Base-by-base conservation (phyloP, 148 eudicot species). In the Rhododendron simsii region DNA sequence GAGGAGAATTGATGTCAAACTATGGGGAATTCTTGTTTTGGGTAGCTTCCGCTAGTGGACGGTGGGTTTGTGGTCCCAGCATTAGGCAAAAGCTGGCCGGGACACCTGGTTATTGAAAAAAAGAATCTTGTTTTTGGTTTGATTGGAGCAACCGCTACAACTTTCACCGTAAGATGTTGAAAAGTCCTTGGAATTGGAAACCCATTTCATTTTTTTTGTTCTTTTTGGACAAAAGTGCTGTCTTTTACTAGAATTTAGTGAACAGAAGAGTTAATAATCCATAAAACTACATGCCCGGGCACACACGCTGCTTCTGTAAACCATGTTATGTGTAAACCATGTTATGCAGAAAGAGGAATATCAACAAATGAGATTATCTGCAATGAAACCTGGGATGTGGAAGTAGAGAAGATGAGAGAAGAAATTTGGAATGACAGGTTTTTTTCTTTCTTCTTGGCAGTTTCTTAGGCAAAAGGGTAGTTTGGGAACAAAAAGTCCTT, bases 61-160 rank as follows among this genome's bases (percentile, higher is more conserved):
- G 21, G 61, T 16, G 61, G 21, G 61, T 55, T 16, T 16, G 16
- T 55, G 61, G 10, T 16, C 20, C 61, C 21, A 55, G 20, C 20
- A 16, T 16, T 55, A 18, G 21, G 50, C 50, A 47, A 47, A 47
- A 53, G 57, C 4, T 53, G 57, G 57, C 16, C 18, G 5, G 5
- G 16, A 53, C 16, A 15, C 57, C 5, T 53, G 18, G 20, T 53
- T 53, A 53, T 53, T 15, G 16, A 15, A 53, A 53, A 14, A 53
- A 15, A 15, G 16, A 53, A 53, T 88, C 82, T 91, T 12, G 14
- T 96, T 69, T 95, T 95, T 83, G 94, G 97, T 57, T 82, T 96
- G 79, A 93, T 93, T 61, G 98, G 98, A 83, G 97, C 97, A 65
- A 91, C 94, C 59, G 93, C 87, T 13, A 94, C 98, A 23, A 93